Evolutionary conservation across 2,329 filamentous ascomycete species (phyloP).

Genomic region (Gaeumannomyces sp.): DNA sequence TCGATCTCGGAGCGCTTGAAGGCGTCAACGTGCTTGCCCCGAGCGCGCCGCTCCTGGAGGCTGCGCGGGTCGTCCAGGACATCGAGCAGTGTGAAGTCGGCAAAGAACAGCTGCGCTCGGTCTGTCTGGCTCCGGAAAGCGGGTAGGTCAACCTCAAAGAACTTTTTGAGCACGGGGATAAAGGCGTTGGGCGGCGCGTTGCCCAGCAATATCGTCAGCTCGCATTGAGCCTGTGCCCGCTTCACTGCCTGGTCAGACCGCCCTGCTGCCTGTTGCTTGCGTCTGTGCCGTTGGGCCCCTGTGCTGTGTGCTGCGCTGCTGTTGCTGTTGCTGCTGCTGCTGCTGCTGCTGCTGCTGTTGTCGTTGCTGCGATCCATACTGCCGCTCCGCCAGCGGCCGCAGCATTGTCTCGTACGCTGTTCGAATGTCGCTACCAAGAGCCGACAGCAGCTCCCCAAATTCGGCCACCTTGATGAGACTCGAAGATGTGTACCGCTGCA

Average conservation of each 20-base stretch:
- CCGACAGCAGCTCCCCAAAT: constrained; percentile 55
- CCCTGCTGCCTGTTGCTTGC: constrained; percentile 30
- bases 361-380: constrained; percentile 33
- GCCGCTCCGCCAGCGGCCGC: constrained; percentile 29
- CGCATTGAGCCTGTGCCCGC: constrained; percentile 40
- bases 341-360: constrained; percentile 36
- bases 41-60: constrained; percentile 30
- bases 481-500: constrained; percentile 44
- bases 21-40: constrained; percentile 39
- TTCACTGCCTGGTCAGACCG: constrained; percentile 37
- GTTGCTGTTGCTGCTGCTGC: constrained; percentile 27
- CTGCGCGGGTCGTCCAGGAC: constrained; percentile 52
- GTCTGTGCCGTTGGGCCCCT: constrained; percentile 17
- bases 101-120: constrained; percentile 64
- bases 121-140: constrained; percentile 52
- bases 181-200: constrained; percentile 40
- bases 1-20: constrained; percentile 54
- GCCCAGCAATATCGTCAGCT: constrained; percentile 47
- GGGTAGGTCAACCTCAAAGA: constrained; percentile 54
- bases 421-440: constrained; percentile 43
- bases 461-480: constrained; percentile 53
- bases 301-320: too few species aligned
- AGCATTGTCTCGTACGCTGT: constrained; percentile 41
- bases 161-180: constrained; percentile 54
- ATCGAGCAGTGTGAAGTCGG: constrained; percentile 64